These are phyloP conservation scores for Cunninghamia lanceolata DNA, from an alignment of 75 land plant genomes.

Conservation along the genomic window DNA sequence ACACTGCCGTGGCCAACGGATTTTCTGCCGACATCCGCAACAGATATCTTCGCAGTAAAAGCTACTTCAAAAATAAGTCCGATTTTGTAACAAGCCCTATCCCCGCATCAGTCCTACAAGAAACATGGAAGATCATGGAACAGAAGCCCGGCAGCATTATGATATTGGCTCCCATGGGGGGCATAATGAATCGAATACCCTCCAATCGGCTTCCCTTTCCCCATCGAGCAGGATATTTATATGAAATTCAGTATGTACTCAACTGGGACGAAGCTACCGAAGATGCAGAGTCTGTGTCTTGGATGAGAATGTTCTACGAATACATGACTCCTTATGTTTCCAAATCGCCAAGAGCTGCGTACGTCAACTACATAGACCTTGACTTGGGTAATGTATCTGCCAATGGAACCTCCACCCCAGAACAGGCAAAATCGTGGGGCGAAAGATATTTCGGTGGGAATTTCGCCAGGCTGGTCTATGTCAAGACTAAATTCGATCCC, in stretches of 20 bases:
- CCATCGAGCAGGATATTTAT: background rate
- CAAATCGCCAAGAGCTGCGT: background rate
- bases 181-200: slow-evolving; percentile 5
- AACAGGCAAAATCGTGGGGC: slow-evolving; percentile 5
- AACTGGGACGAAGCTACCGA: background rate
- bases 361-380: slow-evolving; percentile 13
- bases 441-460: slow-evolving; percentile 13
- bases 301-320: slow-evolving; percentile 10
- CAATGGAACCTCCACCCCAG: background rate
- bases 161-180: slow-evolving; percentile 25
- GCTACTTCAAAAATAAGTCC: slow-evolving; percentile 26
- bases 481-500: slow-evolving; percentile 15
- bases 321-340: slow-evolving; percentile 23
- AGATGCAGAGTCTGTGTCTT: background rate
- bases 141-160: slow-evolving; percentile 5
- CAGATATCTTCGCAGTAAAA: background rate
- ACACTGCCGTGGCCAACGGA: slow-evolving; percentile 1
- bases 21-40: slow-evolving; percentile 3
- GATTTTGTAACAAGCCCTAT: slow-evolving; percentile 22
- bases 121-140: background rate
- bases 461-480: slow-evolving; percentile 2
- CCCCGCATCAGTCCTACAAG: background rate
- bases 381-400: background rate
- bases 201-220: background rate
- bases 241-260: background rate